Percentiles rank a stretch among this genome's conserved stretches.
These are phyloP conservation scores for Lactarius tabidus DNA, from an alignment of 768 basidiomycete species.

Conservation along the genomic window DNA sequence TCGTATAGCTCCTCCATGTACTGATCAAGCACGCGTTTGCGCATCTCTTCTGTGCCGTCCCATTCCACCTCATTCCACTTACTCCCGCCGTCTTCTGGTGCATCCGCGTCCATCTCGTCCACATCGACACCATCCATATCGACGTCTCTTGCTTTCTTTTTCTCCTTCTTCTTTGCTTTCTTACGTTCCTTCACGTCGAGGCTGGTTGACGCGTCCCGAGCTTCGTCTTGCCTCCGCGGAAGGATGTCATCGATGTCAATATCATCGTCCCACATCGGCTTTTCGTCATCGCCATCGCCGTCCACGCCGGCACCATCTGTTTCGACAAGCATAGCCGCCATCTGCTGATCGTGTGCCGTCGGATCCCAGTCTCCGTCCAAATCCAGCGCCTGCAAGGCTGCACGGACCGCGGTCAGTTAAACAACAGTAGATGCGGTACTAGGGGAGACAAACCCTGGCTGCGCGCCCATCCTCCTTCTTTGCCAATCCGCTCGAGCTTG, in stretches of 20 bases:
- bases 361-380: slow-evolving; percentile 95
- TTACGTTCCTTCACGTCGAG: slow-evolving; percentile 17
- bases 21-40: slow-evolving; percentile 74
- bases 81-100: slow-evolving; percentile 37
- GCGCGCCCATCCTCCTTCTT: slow-evolving; percentile 57
- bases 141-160: slow-evolving; percentile 52
- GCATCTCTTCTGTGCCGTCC: slow-evolving; percentile 88
- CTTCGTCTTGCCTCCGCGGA: slow-evolving; percentile 34
- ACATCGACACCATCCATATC: slow-evolving; percentile 46
- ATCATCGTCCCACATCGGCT: slow-evolving; percentile 92
- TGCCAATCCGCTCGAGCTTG: slow-evolving; percentile 68
- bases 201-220: not conserved
- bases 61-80: slow-evolving; percentile 58
- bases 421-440: not conserved
- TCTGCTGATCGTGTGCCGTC: slow-evolving; percentile 74
- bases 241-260: slow-evolving; percentile 72
- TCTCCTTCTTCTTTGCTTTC: slow-evolving; percentile 47
- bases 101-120: slow-evolving; percentile 53
- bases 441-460: slow-evolving; percentile 26
- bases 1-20: slow-evolving; percentile 91
- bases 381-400: slow-evolving; percentile 68
- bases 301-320: slow-evolving; percentile 39
- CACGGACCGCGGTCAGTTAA: slow-evolving; percentile 11
- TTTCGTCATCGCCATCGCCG: slow-evolving; percentile 44
- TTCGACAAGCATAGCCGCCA: slow-evolving; percentile 67